Conservation (phyloP, 2,329 filamentous ascomycete species). For the Spiromastix sp. region DNA sequence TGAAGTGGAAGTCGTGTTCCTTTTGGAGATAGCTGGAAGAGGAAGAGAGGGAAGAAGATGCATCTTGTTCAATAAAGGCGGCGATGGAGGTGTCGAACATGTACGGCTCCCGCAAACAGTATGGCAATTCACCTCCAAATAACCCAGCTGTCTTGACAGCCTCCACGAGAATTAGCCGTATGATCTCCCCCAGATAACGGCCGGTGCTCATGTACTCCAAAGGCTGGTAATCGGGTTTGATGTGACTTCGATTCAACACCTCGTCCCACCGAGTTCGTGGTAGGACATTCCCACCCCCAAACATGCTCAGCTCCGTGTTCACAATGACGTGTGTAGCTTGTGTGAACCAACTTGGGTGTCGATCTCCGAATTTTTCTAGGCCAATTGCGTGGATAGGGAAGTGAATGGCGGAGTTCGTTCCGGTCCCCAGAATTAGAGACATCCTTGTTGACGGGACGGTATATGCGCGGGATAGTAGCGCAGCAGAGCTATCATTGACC, state of each 20-base stretch:
- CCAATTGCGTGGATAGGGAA: constrained; percentile 47
- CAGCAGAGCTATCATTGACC: constrained; percentile 54
- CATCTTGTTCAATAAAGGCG: constrained; percentile 45
- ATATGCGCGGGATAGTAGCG: constrained; percentile 52
- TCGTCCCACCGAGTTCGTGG: constrained; percentile 54
- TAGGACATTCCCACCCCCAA: constrained; percentile 46
- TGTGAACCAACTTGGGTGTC: constrained; percentile 45
- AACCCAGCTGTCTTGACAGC: constrained; percentile 45
- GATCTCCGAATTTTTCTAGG: constrained; percentile 44
- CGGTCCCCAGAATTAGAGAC: constrained; percentile 55
- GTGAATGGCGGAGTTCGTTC: constrained; percentile 54
- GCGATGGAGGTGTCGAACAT: constrained; percentile 50
- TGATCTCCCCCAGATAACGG: constrained; percentile 54
- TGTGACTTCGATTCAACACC: constrained; percentile 45
- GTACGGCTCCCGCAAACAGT: constrained; percentile 46
- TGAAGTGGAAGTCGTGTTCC: constrained; percentile 38
- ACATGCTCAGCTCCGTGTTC: constrained; percentile 59
- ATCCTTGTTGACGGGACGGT: constrained; percentile 50
- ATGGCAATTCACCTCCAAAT: constrained; percentile 47
- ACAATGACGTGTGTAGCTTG: constrained; percentile 51
- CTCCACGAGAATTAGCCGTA: constrained; percentile 50
- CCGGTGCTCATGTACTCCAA: constrained; percentile 56
- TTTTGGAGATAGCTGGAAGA: constrained; percentile 40
- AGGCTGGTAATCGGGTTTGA: constrained; percentile 53
- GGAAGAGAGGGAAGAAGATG: constrained; percentile 24